Conservation (phyloP, 805 yeast species). For the Yamadazyma tumulicola region DNA sequence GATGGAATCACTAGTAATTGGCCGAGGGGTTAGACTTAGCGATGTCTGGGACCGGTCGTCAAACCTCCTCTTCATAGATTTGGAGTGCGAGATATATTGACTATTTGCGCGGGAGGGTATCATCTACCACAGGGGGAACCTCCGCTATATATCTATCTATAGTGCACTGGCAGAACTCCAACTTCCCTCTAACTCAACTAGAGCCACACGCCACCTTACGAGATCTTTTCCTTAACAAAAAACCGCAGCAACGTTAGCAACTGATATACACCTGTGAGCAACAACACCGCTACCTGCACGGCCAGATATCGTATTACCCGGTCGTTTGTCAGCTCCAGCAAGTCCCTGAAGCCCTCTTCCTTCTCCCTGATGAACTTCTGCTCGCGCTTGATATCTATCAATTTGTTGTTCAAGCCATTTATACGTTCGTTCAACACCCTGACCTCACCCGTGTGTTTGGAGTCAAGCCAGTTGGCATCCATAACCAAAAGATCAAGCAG, state of each 20-base stretch:
- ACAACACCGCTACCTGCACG: constrained; percentile 16
- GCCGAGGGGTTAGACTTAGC: constrained; percentile 18
- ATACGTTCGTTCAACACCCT: constrained; percentile 54
- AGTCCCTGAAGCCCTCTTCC: constrained; percentile 23
- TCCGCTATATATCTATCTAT: no score
- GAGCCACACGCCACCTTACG: no score
- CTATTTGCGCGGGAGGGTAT: no score
- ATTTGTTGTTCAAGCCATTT: constrained; percentile 52
- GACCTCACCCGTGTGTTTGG: constrained; percentile 45
- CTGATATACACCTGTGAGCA: constrained; percentile 20
- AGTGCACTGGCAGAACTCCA: no score
- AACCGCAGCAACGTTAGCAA: constrained; percentile 16
- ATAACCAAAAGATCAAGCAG: constrained; percentile 20
- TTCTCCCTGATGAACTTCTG: constrained; percentile 43
- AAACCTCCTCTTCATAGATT: constrained; percentile 14
- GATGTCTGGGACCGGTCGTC: constrained; percentile 37
- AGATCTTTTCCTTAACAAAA: constrained; percentile 15
- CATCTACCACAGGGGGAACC: no score
- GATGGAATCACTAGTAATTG: constrained; percentile 3
- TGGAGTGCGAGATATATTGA: no score
- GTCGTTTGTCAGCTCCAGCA: constrained; percentile 21
- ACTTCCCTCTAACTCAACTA: no score
- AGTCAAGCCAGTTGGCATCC: constrained; percentile 17
- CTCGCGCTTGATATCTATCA: constrained; percentile 59
- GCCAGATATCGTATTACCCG: constrained; percentile 21